A percentile compares a stretch with the other conserved stretches of the same genome.
Evolutionary conservation across 2,329 filamentous ascomycete genomes (phyloP).

Genomic region (Sordariomycetes sp.): DNA sequence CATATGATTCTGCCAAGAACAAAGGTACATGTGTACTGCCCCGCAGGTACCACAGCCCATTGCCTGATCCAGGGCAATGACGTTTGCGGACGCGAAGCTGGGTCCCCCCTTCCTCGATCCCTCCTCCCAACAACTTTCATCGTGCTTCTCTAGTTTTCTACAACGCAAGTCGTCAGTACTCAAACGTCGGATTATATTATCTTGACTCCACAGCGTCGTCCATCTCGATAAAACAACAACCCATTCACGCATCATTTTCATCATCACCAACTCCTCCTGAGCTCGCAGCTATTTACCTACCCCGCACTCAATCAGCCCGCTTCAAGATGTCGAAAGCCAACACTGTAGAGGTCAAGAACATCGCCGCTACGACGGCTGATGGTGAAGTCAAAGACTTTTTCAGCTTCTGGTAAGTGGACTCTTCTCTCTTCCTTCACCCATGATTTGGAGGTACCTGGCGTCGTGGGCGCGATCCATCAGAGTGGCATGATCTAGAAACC

Average conservation of each 20-base stretch:
- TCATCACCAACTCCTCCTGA: not conserved
- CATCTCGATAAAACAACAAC: not conserved
- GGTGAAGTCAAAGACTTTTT: conserved; percentile 95
- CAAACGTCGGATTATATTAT: not conserved
- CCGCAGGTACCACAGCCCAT: not conserved
- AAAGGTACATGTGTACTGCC: not conserved
- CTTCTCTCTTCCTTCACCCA: not conserved
- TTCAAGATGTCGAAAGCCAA: conserved; percentile 22
- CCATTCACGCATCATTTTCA: not conserved
- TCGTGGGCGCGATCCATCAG: not conserved
- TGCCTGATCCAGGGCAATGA: not conserved
- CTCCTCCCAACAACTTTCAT: not conserved
- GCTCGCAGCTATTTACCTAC: not conserved
- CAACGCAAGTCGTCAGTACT: not conserved
- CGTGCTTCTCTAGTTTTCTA: not conserved
- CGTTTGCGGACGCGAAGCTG: not conserved
- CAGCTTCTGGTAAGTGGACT: conserved; percentile 69
- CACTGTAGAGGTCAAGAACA: conserved; percentile 83
- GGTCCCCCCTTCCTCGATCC: not conserved
- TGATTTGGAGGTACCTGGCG: not conserved
- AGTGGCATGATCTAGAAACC: not conserved
- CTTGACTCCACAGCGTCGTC: not conserved
- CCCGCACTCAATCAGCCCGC: conserved; percentile 3
- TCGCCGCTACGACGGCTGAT: conserved; percentile 68
- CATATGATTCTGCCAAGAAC: not conserved